These are phyloP conservation scores for Blastomyces parvus DNA, from an alignment of 2,329 filamentous ascomycete genomes.

Conservation along the genomic window DNA sequence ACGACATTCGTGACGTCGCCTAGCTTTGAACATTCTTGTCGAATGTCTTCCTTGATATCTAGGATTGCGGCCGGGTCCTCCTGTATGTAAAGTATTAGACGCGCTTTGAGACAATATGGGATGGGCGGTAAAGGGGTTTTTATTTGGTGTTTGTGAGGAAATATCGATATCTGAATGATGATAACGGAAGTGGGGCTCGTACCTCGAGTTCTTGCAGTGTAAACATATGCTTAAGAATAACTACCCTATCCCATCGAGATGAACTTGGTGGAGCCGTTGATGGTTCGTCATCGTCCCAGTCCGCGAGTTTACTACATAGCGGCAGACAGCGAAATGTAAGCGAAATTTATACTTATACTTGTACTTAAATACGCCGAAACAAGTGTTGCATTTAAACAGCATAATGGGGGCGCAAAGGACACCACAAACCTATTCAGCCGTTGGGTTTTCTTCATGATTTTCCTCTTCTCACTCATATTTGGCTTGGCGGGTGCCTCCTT, in stretches of 20 bases:
- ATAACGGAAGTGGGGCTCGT: conserved; percentile 8
- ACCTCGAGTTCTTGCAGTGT: conserved; percentile 68
- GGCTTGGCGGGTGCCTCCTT: conserved; percentile 52
- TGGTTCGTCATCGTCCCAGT: conserved; percentile 89
- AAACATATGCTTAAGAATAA: conserved; percentile 90
- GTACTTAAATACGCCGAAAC: background rate
- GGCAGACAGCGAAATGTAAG: conserved; percentile 20
- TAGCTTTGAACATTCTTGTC: conserved; percentile 77
- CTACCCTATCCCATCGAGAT: conserved; percentile 63
- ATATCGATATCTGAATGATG: background rate
- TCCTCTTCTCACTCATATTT: conserved; percentile 63
- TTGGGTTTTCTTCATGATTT: conserved; percentile 84
- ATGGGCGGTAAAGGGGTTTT: background rate
- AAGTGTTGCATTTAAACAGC: background rate
- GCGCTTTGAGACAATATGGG: background rate
- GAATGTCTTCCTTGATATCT: conserved; percentile 90
- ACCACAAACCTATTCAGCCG: conserved; percentile 58
- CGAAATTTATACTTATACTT: conserved; percentile 4
- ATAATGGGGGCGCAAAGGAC: background rate
- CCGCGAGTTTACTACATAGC: conserved; percentile 62
- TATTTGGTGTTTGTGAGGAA: background rate
- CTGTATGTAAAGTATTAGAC: conserved; percentile 23
- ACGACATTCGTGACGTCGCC: conserved; percentile 86
- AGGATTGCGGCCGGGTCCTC: conserved; percentile 73
- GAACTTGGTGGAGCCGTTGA: conserved; percentile 48